A percentile compares a stretch with the other conserved stretches of the same genome.
phyloP scores from a whole-genome alignment of 257 asterid genomes.

The Gentiana dahurica region DNA sequence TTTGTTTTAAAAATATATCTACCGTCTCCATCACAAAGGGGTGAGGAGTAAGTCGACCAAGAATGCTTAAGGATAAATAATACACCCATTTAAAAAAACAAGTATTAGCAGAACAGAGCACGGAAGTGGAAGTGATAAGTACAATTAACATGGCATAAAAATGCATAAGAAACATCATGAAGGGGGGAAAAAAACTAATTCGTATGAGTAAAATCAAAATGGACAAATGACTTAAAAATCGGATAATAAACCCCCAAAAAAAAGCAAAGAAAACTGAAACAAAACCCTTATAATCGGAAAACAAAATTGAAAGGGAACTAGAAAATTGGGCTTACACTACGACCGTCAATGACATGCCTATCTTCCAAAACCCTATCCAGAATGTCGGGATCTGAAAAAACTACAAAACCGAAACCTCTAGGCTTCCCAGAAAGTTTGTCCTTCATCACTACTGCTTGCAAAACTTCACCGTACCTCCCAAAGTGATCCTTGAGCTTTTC shows the following conservation, averaged over 20 bases:
- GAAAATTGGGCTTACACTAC: constrained; percentile 14
- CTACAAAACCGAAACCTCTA: constrained; percentile 33
- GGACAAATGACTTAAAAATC: neutral
- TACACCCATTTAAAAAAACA: neutral
- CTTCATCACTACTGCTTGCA: constrained; percentile 20
- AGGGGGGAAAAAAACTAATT: neutral
- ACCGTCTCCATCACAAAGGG: too few relatives aligned
- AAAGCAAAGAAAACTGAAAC: neutral
- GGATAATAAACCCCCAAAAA: neutral
- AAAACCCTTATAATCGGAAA: too few relatives aligned
- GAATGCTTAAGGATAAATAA: too few relatives aligned
- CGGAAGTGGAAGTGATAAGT: neutral
- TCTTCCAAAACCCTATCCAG: constrained; percentile 23
- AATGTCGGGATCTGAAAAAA: constrained; percentile 27
- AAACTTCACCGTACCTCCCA: constrained; percentile 26
- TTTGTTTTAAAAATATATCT: too few relatives aligned
- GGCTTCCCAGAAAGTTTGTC: constrained; percentile 20
- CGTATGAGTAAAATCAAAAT: neutral
- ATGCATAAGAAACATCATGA: neutral
- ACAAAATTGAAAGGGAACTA: too few relatives aligned
- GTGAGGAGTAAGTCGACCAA: too few relatives aligned
- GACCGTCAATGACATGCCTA: constrained; percentile 30
- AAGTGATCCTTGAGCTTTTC: constrained; percentile 22
- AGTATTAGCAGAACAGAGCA: neutral
- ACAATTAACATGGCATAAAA: too few relatives aligned